These are phyloP conservation scores for Effrenium voratum DNA, from an alignment of 73 alveolate genomes.

Conservation along the genomic window DNA sequence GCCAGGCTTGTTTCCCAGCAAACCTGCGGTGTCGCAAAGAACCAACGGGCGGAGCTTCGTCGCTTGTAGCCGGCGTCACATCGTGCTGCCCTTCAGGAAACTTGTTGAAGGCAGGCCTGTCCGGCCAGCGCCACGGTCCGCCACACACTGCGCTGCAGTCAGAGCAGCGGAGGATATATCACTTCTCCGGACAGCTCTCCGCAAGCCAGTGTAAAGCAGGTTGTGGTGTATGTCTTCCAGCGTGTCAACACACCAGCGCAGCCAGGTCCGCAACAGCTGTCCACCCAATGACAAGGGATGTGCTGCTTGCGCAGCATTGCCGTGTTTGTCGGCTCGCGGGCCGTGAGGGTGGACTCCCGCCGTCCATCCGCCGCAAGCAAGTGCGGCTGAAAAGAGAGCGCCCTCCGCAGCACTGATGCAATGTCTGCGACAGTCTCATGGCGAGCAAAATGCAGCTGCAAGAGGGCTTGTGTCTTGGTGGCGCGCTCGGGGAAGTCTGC, in stretches of 20 bases:
- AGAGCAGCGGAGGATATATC: neutral
- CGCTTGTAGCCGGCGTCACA: neutral
- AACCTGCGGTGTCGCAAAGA: neutral
- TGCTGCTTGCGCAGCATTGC: neutral
- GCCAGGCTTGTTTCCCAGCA: neutral
- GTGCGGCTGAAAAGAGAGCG: neutral
- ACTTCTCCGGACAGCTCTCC: neutral
- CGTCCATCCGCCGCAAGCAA: neutral
- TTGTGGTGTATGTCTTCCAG: neutral
- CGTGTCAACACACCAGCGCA: neutral
- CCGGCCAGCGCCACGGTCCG: neutral
- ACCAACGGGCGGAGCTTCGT: neutral
- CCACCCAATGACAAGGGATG: neutral
- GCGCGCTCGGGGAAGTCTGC: neutral
- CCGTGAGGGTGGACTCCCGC: neutral
- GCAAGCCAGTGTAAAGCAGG: neutral
- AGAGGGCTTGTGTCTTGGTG: neutral
- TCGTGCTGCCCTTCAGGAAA: neutral
- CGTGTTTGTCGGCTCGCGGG: neutral
- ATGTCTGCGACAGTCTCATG: neutral
- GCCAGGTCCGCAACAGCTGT: neutral
- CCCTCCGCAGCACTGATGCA: neutral
- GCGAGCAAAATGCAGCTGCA: neutral
- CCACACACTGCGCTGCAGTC: neutral
- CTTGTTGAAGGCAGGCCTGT: neutral